These are phyloP conservation scores for Epichloe hybrida DNA, from an alignment of 2,329 filamentous ascomycete species.

Conservation along the genomic window DNA sequence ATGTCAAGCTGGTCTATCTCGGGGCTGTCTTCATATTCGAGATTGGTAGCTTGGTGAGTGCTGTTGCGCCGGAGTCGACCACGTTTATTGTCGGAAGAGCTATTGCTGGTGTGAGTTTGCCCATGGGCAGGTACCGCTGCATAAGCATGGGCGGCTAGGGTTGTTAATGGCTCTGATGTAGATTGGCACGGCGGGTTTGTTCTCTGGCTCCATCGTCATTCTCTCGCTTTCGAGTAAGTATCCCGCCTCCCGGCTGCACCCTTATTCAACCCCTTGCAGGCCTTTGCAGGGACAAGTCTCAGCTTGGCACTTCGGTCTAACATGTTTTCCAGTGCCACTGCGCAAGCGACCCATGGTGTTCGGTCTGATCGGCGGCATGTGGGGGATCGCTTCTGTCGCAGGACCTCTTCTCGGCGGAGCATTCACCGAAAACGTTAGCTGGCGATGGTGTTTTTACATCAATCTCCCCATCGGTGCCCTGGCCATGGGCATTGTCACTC, in stretches of 20 bases:
- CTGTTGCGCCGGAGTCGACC: slow-evolving; percentile 29
- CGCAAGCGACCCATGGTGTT: slow-evolving; percentile 39
- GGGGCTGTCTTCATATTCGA: slow-evolving; percentile 29
- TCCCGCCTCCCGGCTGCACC: slow-evolving; percentile 27
- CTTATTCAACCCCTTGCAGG: background rate
- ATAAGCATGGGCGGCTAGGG: background rate
- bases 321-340: slow-evolving; percentile 29
- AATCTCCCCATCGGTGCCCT: slow-evolving; percentile 34
- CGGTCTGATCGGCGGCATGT: slow-evolving; percentile 41
- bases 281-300: no score
- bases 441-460: slow-evolving; percentile 39
- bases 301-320: background rate
- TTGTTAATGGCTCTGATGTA: slow-evolving; percentile 5
- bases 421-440: slow-evolving; percentile 34
- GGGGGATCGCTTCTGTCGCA: slow-evolving; percentile 36
- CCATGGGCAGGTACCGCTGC: background rate
- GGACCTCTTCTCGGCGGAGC: slow-evolving; percentile 37
- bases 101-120: slow-evolving; percentile 27
- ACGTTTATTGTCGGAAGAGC: slow-evolving; percentile 39
- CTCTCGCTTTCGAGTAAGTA: slow-evolving; percentile 14
- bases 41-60: slow-evolving; percentile 30
- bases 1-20: slow-evolving; percentile 33
- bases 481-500: slow-evolving; percentile 32
- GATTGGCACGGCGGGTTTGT: slow-evolving; percentile 37
- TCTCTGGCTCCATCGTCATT: slow-evolving; percentile 36